Conservation (phyloP, 2,329 filamentous ascomycete genomes). For the Biscogniauxia sp. region DNA sequence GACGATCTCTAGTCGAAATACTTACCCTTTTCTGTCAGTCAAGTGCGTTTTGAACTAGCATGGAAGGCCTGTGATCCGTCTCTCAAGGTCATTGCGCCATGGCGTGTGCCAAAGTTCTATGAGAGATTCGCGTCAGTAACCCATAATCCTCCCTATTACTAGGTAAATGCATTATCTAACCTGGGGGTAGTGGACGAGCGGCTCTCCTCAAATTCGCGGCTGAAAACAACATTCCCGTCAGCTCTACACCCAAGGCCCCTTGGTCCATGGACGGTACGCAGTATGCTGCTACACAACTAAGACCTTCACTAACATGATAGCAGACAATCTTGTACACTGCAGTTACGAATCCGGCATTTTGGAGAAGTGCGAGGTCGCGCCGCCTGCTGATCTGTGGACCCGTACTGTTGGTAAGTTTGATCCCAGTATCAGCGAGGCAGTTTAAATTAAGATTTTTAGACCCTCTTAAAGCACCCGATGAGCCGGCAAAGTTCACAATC, state of each 20-base stretch:
- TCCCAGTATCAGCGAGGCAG: too few relatives aligned
- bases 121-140: slow-evolving; percentile 4
- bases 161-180: too few relatives aligned
- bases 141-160: slow-evolving; percentile 2
- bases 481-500: slow-evolving; percentile 68
- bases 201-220: slow-evolving; percentile 63
- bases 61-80: slow-evolving; percentile 23
- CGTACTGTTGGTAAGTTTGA: slow-evolving; percentile 44
- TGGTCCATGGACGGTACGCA: slow-evolving; percentile 11
- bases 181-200: slow-evolving; percentile 61
- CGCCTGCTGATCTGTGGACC: slow-evolving; percentile 78
- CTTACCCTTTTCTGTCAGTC: slow-evolving; percentile 20
- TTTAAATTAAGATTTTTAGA: too few relatives aligned
- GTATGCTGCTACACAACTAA: too few relatives aligned
- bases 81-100: slow-evolving; percentile 64
- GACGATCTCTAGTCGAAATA: too few relatives aligned
- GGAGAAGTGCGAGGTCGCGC: too few relatives aligned
- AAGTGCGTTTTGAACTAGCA: slow-evolving; percentile 40
- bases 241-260: slow-evolving; percentile 12
- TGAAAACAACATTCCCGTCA: slow-evolving; percentile 12
- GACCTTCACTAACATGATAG: too few relatives aligned
- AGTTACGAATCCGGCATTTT: too few relatives aligned
- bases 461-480: slow-evolving; percentile 67
- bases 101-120: slow-evolving; percentile 44
- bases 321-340: too few relatives aligned